These are phyloP conservation scores for Cladosporium velox DNA, from an alignment of 2,329 filamentous ascomycete genomes.

Conservation along the genomic window DNA sequence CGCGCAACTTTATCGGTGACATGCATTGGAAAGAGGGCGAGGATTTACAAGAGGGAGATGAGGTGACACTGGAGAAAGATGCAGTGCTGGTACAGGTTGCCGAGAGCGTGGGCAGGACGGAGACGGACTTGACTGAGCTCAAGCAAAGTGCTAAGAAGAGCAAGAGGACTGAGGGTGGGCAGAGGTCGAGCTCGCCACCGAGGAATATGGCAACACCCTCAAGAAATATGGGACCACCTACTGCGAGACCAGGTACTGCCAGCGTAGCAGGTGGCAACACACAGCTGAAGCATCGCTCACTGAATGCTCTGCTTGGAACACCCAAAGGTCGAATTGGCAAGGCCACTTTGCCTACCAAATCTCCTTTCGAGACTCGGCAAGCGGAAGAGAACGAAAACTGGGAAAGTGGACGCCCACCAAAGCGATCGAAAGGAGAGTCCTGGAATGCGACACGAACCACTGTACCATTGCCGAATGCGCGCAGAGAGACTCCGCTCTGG, in stretches of 20 bases:
- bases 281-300: slow-evolving; percentile 57
- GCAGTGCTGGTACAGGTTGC: slow-evolving; percentile 77
- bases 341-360: slow-evolving; percentile 57
- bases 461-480: slow-evolving; percentile 14
- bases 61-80: slow-evolving; percentile 74
- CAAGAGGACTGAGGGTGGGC: neutral
- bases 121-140: slow-evolving; percentile 77
- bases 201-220: slow-evolving; percentile 20
- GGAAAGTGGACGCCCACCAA: slow-evolving; percentile 40
- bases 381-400: slow-evolving; percentile 37
- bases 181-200: slow-evolving; percentile 20
- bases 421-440: slow-evolving; percentile 35
- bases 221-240: slow-evolving; percentile 23
- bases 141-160: slow-evolving; percentile 66
- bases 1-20: slow-evolving; percentile 79
- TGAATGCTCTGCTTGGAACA: slow-evolving; percentile 66
- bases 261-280: slow-evolving; percentile 2
- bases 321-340: slow-evolving; percentile 65
- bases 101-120: slow-evolving; percentile 69
- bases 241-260: neutral
- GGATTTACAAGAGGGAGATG: slow-evolving; percentile 77
- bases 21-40: slow-evolving; percentile 73
- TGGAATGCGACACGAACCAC: slow-evolving; percentile 29
- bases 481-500: slow-evolving; percentile 29
- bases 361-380: slow-evolving; percentile 65